A percentile compares a stretch with the other conserved stretches of the same genome.
Conservation (phyloP, 352 stramenopile species). For the Pythium monospermum region DNA sequence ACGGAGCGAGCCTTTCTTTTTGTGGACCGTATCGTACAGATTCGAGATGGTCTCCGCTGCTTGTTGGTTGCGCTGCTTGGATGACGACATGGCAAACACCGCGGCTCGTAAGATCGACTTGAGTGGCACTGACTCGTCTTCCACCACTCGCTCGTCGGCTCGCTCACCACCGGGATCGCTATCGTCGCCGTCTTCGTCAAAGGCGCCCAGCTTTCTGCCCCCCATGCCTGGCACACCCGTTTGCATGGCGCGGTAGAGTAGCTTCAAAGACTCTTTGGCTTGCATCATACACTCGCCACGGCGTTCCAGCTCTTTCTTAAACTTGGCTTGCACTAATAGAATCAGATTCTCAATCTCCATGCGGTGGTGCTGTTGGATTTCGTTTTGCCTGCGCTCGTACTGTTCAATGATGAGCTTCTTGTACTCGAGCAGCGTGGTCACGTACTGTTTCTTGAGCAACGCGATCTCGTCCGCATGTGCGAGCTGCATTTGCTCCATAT, state of each 20-base stretch:
- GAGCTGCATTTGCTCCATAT: constrained; percentile 36
- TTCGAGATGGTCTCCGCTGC: constrained; percentile 31
- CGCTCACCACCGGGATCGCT: no score
- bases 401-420: constrained; percentile 70
- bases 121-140: constrained; percentile 31
- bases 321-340: constrained; percentile 53
- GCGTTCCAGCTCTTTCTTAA: constrained; percentile 48
- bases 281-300: constrained; percentile 41
- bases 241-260: constrained; percentile 52
- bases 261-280: constrained; percentile 57
- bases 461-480: constrained; percentile 38
- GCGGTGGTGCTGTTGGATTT: constrained; percentile 52
- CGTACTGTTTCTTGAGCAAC: constrained; percentile 54
- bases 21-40: constrained; percentile 37
- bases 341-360: constrained; percentile 62
- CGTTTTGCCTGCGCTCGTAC: constrained; percentile 48
- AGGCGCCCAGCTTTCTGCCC: not conserved
- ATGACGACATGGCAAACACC: constrained; percentile 65
- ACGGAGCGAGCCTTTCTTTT: constrained; percentile 3
- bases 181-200: constrained; percentile 4
- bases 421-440: constrained; percentile 54
- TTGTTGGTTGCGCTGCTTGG: constrained; percentile 34
- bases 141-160: not conserved
- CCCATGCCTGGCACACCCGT: not conserved
- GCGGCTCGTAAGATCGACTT: constrained; percentile 53